These are phyloP conservation scores for Blastobotrys capitulatus DNA, from an alignment of 1,139 yeast genomes.

Conservation along the genomic window DNA sequence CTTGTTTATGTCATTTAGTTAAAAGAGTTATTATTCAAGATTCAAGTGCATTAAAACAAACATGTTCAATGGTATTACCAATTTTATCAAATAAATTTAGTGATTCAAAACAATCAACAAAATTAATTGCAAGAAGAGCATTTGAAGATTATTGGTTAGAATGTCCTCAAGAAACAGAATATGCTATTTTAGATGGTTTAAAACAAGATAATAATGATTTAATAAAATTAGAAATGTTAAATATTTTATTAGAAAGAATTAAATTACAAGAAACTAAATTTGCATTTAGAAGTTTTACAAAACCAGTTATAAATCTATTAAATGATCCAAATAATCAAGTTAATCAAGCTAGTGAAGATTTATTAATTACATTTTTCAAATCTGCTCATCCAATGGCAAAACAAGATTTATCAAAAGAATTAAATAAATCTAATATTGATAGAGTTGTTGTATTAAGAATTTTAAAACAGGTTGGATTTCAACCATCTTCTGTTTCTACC, in stretches of 20 bases:
- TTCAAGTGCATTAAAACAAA: constrained; percentile 45
- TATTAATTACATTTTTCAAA: constrained; percentile 41
- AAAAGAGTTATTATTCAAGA: constrained; percentile 76
- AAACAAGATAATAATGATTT: constrained; percentile 36
- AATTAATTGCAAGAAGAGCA: constrained; percentile 50
- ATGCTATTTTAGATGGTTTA: constrained; percentile 47
- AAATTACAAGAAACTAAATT: constrained; percentile 38
- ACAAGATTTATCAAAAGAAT: constrained; percentile 46
- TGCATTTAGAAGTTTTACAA: constrained; percentile 40
- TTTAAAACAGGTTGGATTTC: constrained; percentile 9
- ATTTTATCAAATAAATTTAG: constrained; percentile 49
- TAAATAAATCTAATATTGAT: constrained; percentile 26
- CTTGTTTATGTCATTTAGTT: constrained; percentile 67
- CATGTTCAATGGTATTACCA: constrained; percentile 51
- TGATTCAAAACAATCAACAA: constrained; percentile 42
- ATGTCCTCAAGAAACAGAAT: constrained; percentile 52
- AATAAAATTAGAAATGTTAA: constrained; percentile 43
- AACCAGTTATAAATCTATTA: constrained; percentile 38
- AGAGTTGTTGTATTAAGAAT: constrained; percentile 2
- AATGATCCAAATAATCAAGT: constrained; percentile 35
- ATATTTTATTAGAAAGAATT: constrained; percentile 34
- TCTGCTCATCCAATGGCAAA: constrained; percentile 39
- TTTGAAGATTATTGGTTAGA: constrained; percentile 66
- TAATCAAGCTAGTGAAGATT: constrained; percentile 32
- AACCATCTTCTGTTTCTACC: background rate